Percentiles rank a stretch among this genome's conserved stretches.
Conservation (phyloP, 2,329 filamentous ascomycete genomes). For the Pseudofabraea citricarpa region DNA sequence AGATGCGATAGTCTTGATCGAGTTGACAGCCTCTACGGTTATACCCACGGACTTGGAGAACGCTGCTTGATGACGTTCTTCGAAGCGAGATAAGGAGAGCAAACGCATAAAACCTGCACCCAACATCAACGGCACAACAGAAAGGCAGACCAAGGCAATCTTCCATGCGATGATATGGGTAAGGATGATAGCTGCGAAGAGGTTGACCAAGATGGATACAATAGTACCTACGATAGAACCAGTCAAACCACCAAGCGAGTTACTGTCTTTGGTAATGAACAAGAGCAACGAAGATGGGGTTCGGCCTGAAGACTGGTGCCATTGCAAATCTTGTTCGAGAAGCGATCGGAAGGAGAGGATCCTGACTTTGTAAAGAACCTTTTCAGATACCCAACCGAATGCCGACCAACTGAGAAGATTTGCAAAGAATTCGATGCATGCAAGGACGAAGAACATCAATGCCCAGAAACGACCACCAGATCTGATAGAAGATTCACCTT, state of each 20-base stretch:
- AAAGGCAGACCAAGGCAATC: slow-evolving; percentile 68
- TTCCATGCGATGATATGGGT: slow-evolving; percentile 72
- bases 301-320: slow-evolving; percentile 63
- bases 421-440: slow-evolving; percentile 52
- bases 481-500: slow-evolving; percentile 11
- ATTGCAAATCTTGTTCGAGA: slow-evolving; percentile 62
- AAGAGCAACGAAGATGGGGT: slow-evolving; percentile 58
- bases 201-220: slow-evolving; percentile 63
- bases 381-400: slow-evolving; percentile 56
- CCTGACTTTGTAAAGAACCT: slow-evolving; percentile 58
- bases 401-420: slow-evolving; percentile 52
- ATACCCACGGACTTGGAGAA: slow-evolving; percentile 60
- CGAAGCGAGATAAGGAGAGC: slow-evolving; percentile 54
- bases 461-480: slow-evolving; percentile 30
- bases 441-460: slow-evolving; percentile 43
- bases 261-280: slow-evolving; percentile 65
- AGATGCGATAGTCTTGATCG: slow-evolving; percentile 57
- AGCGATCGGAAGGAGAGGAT: slow-evolving; percentile 61
- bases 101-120: slow-evolving; percentile 67
- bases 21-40: slow-evolving; percentile 64
- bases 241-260: slow-evolving; percentile 61
- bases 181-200: slow-evolving; percentile 62
- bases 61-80: slow-evolving; percentile 45
- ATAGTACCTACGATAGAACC: slow-evolving; percentile 67
- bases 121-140: slow-evolving; percentile 63